phyloP scores from a whole-genome alignment of 805 yeast species.

The Kodamaea neixiangensis region DNA sequence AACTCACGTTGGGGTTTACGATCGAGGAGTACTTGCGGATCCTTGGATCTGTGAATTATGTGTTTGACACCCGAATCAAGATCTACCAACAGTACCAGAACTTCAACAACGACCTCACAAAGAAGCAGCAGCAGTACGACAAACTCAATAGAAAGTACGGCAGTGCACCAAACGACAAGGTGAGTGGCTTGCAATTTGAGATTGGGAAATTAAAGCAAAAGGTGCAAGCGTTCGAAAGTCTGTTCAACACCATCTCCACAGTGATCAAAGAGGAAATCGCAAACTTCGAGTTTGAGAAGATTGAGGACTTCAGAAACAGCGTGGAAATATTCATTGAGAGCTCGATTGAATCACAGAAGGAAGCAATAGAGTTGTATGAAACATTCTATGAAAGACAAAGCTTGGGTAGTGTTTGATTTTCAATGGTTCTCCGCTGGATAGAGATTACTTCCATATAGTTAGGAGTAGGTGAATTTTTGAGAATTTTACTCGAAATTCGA shows the following conservation, averaged over 20 bases:
- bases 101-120: constrained; percentile 44
- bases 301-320: constrained; percentile 82
- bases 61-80: constrained; percentile 73
- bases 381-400: constrained; percentile 67
- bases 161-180: constrained; percentile 59
- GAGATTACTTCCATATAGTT: background rate
- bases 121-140: constrained; percentile 47
- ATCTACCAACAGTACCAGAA: constrained; percentile 44
- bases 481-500: background rate
- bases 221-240: constrained; percentile 53
- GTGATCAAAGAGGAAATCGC: constrained; percentile 69
- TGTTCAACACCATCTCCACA: constrained; percentile 63
- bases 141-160: constrained; percentile 47
- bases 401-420: constrained; percentile 12
- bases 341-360: constrained; percentile 90
- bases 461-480: background rate
- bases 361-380: constrained; percentile 85
- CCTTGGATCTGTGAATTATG: constrained; percentile 70
- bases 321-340: constrained; percentile 91
- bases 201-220: constrained; percentile 55
- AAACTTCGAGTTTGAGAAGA: constrained; percentile 70
- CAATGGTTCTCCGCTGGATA: background rate
- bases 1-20: constrained; percentile 81
- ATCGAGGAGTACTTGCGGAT: constrained; percentile 84
- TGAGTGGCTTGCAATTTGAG: constrained; percentile 58